Evolutionary conservation across 148 eudicot species (phyloP).

Genomic region (Fagopyrum tataricum): DNA sequence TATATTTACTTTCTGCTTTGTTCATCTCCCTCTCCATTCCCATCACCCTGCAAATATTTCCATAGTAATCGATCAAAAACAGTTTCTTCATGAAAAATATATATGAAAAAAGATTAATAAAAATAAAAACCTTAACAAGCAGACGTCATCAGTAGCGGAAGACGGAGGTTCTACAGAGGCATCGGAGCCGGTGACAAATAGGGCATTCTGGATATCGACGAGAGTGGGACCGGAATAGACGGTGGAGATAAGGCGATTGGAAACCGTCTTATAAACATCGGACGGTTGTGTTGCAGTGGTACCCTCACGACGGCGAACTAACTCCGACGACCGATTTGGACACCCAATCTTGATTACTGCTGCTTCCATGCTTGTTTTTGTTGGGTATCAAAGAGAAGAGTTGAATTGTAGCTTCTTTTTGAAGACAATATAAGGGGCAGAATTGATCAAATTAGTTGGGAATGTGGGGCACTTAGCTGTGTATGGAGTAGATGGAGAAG

Average conservation of each 20-base stretch:
- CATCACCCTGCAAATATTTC: constrained; percentile 24
- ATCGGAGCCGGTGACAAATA: constrained; percentile 16
- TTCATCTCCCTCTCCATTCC: constrained; percentile 36
- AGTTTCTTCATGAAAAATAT: not conserved
- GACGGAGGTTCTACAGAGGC: not conserved
- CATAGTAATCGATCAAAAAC: no score
- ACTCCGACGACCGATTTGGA: not conserved
- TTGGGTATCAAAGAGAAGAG: not conserved
- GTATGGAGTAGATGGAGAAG: constrained; percentile 7
- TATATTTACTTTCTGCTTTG: constrained; percentile 49
- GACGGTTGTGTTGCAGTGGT: not conserved
- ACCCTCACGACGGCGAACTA: not conserved
- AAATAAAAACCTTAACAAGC: constrained; percentile 22
- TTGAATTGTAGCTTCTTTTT: not conserved
- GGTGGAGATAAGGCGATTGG: constrained; percentile 13
- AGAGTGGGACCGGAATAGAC: constrained; percentile 30
- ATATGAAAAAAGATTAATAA: not conserved
- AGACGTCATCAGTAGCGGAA: constrained; percentile 10
- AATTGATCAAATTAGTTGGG: not conserved
- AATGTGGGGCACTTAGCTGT: not conserved
- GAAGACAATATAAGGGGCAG: not conserved
- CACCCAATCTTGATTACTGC: not conserved
- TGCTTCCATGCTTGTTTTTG: not conserved
- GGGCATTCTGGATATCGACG: constrained; percentile 27
- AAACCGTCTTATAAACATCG: not conserved